These are phyloP conservation scores for Phallus indusiatus DNA, from an alignment of 768 basidiomycete genomes.

Conservation along the genomic window DNA sequence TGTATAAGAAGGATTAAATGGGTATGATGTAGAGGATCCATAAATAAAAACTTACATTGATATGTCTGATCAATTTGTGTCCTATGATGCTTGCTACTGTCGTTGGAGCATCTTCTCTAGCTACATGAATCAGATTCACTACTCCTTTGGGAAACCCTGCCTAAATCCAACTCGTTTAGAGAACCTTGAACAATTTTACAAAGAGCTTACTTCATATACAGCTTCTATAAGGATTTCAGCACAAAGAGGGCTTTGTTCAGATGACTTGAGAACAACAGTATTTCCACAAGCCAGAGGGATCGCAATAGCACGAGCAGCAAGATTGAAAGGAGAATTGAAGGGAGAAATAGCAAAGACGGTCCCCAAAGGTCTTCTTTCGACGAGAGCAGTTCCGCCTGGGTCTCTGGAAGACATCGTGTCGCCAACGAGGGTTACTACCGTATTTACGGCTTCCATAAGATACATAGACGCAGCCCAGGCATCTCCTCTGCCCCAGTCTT, in stretches of 20 bases:
- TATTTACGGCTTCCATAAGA: no score
- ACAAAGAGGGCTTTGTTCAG: slow-evolving; percentile 38
- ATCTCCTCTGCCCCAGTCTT: slow-evolving; percentile 18
- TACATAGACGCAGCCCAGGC: slow-evolving; percentile 13
- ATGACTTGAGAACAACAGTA: slow-evolving; percentile 44
- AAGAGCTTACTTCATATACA: slow-evolving; percentile 31
- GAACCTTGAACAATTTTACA: neutral
- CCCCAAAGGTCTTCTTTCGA: slow-evolving; percentile 39
- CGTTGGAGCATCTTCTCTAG: slow-evolving; percentile 32
- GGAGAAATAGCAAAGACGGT: slow-evolving; percentile 41
- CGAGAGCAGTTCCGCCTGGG: slow-evolving; percentile 34
- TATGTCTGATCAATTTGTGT: slow-evolving; percentile 41
- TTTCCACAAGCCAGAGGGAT: slow-evolving; percentile 46
- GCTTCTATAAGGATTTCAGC: slow-evolving; percentile 37
- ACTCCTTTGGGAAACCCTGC: slow-evolving; percentile 56
- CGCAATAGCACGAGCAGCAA: slow-evolving; percentile 36
- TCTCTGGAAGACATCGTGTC: slow-evolving; percentile 8
- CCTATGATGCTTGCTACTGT: slow-evolving; percentile 44
- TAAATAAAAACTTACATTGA: slow-evolving; percentile 33
- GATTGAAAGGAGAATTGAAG: slow-evolving; percentile 43
- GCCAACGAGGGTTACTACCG: no score
- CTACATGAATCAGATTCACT: slow-evolving; percentile 44
- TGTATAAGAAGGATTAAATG: neutral
- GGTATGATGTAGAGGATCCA: neutral
- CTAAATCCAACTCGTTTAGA: slow-evolving; percentile 12